phyloP scores from a whole-genome alignment of 768 basidiomycete genomes.

The Xerocomellus dryophilus region DNA sequence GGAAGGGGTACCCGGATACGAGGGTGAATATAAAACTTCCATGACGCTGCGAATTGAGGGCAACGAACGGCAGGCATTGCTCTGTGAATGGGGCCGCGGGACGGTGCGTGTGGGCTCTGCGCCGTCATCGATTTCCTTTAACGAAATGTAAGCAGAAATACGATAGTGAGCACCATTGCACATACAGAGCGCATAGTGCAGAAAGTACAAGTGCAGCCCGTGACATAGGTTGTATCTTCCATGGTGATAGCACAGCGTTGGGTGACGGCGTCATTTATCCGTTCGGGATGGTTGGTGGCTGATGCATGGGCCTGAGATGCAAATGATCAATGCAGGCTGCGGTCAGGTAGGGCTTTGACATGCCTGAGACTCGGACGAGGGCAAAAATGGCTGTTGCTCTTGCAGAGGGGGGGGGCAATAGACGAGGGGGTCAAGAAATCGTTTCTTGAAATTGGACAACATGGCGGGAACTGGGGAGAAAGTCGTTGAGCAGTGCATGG shows the following conservation, averaged over 20 bases:
- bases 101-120: not conserved
- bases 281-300: not conserved
- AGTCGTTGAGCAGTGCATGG: not conserved
- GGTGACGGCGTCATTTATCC: not conserved
- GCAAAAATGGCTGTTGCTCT: not conserved
- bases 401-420: not conserved
- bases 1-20: constrained; percentile 10
- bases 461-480: not conserved
- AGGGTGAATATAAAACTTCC: constrained; percentile 28
- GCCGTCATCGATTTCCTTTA: constrained; percentile 7
- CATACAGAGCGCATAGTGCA: constrained; percentile 6
- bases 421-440: not conserved
- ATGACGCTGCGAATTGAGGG: constrained; percentile 24
- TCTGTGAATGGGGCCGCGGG: not conserved
- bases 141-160: constrained; percentile 4
- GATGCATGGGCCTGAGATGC: not conserved
- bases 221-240: not conserved
- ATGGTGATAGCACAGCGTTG: not conserved
- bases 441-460: constrained; percentile 14
- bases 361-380: not conserved
- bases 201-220: not conserved
- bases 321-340: not conserved
- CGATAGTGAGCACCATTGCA: not conserved
- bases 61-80: not conserved
- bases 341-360: not conserved